These are phyloP conservation scores for Rhizophagus clarus DNA, from an alignment of 192 early-diverging fungal species.

Conservation along the genomic window DNA sequence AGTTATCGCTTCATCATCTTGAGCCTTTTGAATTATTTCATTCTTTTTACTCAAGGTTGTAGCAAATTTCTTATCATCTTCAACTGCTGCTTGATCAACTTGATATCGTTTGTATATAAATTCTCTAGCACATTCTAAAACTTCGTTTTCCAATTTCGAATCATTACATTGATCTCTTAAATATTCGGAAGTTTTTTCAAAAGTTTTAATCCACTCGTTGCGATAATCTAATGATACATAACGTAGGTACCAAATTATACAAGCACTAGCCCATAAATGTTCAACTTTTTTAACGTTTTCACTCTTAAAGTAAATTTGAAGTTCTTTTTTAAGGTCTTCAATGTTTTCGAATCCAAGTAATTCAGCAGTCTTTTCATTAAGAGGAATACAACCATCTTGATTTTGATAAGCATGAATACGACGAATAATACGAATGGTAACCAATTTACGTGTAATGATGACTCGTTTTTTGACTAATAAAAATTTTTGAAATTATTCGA, in stretches of 20 bases:
- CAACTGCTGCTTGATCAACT: constrained; percentile 1
- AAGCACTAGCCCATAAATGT: constrained; percentile 12
- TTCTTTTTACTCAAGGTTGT: not conserved
- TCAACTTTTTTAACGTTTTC: constrained; percentile 9
- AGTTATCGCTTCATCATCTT: not conserved
- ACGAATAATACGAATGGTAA: constrained; percentile 4
- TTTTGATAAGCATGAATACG: not conserved
- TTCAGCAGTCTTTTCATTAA: constrained; percentile 4
- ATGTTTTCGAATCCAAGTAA: constrained; percentile 9
- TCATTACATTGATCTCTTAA: constrained; percentile 15
- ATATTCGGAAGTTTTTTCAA: constrained; percentile 15
- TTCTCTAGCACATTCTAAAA: constrained; percentile 18
- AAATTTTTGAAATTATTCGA: not conserved
- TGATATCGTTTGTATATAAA: constrained; percentile 22
- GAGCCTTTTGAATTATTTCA: not conserved
- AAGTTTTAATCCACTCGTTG: not conserved
- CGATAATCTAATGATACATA: constrained; percentile 19
- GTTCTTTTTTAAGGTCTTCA: not conserved
- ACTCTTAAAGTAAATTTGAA: constrained; percentile 13
- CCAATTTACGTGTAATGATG: constrained; percentile 12
- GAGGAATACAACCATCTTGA: not conserved
- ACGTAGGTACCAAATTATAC: constrained; percentile 14
- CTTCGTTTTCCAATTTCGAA: constrained; percentile 1
- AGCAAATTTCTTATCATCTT: constrained; percentile 6
- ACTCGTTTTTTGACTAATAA: not conserved